Evolutionary conservation across 139 green algal species (phyloP), one percentile per base, ranked within the genome.

Genomic region (Asterochloris sp.): DNA sequence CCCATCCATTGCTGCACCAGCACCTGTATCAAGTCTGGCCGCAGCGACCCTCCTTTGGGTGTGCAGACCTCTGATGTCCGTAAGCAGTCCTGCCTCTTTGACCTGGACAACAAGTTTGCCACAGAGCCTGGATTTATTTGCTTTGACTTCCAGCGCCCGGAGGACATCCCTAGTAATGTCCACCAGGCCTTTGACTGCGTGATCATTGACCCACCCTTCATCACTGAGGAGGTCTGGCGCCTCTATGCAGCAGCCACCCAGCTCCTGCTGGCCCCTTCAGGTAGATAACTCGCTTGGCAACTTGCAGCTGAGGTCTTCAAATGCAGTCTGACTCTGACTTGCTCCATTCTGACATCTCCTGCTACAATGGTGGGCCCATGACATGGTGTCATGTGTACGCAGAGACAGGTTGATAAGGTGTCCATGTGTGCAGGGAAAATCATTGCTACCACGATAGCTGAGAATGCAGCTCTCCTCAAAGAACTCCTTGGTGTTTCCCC

Each of bases 171-270:
- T 6, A 29, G 38, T 0, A 68, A 89, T 17, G 77, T 94, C 79
- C 89, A 87, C n/a, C 60, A 83, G 47, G 78, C 82, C 0, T 96
- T 96, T 81, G 92, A 96, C 84, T 88, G 80, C 26, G 86, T 94
- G 0, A 86, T 94, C 29, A 94, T 92, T 63, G 89, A 91, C 86
- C 87, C 87, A 38, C 92, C 92, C 11, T 96, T 96, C 86, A 94
- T 96, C 85, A 95, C 90, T 15, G 26, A 84, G 61, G 91, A 94
- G 69, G 90, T 94, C 24, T 96, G 92, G 92, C 79, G 85, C 29
- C 88, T 91, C 74, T 96, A 96, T 63, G 85, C 89, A 29, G 74
- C 82, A 28, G 84, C 92, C 11, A 83, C 88, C 1, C 86, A 86
- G 69, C 80, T 92, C 63, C 85, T 95, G 81, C 87, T 94, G 73